Conservation (phyloP, 768 basidiomycete species). For the Mycena indigotica region DNA sequence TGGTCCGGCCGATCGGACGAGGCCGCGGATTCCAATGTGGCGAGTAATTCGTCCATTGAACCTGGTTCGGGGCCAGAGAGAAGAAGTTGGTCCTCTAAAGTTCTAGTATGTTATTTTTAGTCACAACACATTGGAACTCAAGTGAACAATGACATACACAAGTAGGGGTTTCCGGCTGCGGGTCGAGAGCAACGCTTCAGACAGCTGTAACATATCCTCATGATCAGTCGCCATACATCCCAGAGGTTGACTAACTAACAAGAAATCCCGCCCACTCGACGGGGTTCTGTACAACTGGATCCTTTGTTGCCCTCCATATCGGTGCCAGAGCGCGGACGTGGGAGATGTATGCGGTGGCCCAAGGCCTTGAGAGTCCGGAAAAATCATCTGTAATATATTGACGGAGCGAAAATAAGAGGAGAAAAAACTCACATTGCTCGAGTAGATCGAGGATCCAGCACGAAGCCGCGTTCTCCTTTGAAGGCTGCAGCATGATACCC, state of each 20-base stretch:
- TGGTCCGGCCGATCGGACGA: neutral
- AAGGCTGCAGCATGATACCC: constrained; percentile 7
- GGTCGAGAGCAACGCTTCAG: constrained; percentile 1
- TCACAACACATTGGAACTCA: neutral
- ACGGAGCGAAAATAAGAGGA: neutral
- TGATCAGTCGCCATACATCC: neutral
- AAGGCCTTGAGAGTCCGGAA: constrained; percentile 3
- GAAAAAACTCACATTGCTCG: constrained; percentile 13
- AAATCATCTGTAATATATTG: neutral
- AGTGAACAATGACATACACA: neutral
- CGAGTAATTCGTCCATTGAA: neutral
- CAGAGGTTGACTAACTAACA: neutral
- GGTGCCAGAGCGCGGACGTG: constrained; percentile 7
- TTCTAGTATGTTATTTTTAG: neutral
- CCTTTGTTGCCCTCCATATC: neutral
- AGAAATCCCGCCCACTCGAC: constrained; percentile 3
- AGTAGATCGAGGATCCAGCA: constrained; percentile 12
- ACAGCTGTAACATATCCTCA: neutral
- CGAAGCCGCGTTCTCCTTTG: constrained; percentile 13
- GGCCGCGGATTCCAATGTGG: neutral
- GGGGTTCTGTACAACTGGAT: neutral
- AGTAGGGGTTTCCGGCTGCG: neutral
- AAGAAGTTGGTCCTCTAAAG: constrained; percentile 7
- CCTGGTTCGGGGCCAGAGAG: constrained; percentile 5
- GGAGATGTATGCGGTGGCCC: constrained; percentile 10